Evolutionary conservation across 208 protist species (phyloP), one percentile per base, ranked within the genome.

Genomic region (Hexamita inflata): DNA sequence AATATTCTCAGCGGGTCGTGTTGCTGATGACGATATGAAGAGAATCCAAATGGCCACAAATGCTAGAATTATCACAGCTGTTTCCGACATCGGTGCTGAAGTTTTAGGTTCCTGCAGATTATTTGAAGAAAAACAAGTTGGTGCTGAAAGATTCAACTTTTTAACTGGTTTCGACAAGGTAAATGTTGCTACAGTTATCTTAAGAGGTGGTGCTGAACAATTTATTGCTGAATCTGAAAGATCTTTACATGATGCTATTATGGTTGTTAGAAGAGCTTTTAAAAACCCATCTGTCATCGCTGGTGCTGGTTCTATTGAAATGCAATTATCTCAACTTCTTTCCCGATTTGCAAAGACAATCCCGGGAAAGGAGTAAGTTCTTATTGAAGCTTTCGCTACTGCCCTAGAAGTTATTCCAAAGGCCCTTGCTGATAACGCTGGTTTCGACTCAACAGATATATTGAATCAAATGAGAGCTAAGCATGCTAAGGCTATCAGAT

Each of bases 161-260:
- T 98, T 99, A 83, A 96, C 93, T 35, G 94, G 90, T 40, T 98
- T 94, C 85, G 82, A 83, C 49, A 83, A 89, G 30, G 88, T 89
- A 11, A 89, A 91, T 74, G 91, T 89, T 29, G 82, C 83, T 58
- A 94, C 91, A 38, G 88, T 94, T 75, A 90, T 97, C 73, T 87
- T 97, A 32, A 87, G 93, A 73, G 94, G 93, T 82, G 93, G 94
- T 60, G 94, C 95, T 41, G 92, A 98, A 81, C 94, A 99, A 83
- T 99, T 99, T 82, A 97, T 99, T 79, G 94, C 2, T 34, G 85
- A 97, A 85, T 94, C 94, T 30, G 94, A 99, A 77, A 86, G 97
- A 58, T 99, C 95, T 28, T 89, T 99, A 35, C 96, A 99, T 84
- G 97, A 99, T 83, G 93, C 96, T 39, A 96, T 99, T 84, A 98